Evolutionary conservation across 371 early-diverging fungal genomes (phyloP), one percentile per base, ranked within the genome.

Genomic region (Mucor indicus): DNA sequence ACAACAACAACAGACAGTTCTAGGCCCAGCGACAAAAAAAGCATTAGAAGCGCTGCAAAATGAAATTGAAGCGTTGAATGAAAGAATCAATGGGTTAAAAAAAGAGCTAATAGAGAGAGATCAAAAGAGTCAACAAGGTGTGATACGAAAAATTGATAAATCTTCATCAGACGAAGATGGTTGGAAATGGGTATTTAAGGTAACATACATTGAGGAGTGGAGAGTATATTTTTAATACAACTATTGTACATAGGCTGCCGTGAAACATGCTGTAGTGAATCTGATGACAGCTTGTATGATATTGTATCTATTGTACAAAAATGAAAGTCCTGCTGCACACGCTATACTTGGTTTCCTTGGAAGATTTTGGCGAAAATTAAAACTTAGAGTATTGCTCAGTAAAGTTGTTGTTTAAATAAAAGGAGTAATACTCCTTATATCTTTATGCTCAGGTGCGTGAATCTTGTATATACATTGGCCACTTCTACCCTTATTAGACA

Each of bases 161-260:
- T 19, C 38, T 15, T 30, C 23, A 20, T 19, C 42, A 16, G 46
- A 42, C 25, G 55, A 55, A 52, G 67, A 67, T 15, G 67, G 68
- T 4, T 68, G 73, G 73, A 47, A 45, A 51, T 68, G 73, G 73
- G 63, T 72, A 0, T 39, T 62, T 24, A 72, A 65, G 61, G 72
- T 67, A 70, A 53, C n/a, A n/a, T n/a, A 41, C 12, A 25, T 20
- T 21, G 30, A 22, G 0, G 5, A 15, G 0, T n/a, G n/a, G n/a
- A n/a, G n/a, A n/a, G n/a, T n/a, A n/a, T n/a, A n/a, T n/a, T n/a
- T n/a, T n/a, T n/a, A n/a, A n/a, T n/a, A n/a, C n/a, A n/a, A n/a
- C n/a, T n/a, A n/a, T n/a, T n/a, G n/a, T 24, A 16, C 10, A 15
- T 50, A 70, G 72, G 64, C 69, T 16, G 69, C 72, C 11, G 37